Percentiles rank a stretch among this genome's conserved stretches.
These are phyloP conservation scores for Chlamydomonas schloesseri DNA, from an alignment of 139 green algal species.

Conservation along the genomic window DNA sequence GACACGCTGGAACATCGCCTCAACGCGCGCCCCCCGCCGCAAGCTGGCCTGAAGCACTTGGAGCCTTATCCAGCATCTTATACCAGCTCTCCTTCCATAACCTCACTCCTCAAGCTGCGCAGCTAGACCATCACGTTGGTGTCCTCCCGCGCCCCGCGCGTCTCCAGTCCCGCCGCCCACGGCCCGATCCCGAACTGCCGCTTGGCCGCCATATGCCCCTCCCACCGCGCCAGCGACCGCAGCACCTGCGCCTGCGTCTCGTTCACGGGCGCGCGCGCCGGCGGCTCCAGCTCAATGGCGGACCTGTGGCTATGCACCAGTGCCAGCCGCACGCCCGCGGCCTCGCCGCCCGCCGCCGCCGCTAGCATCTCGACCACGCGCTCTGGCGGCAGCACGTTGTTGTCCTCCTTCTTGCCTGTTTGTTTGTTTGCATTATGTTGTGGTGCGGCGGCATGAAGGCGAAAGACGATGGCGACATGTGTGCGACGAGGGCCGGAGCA, in stretches of 20 bases:
- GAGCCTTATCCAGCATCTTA: too few species aligned
- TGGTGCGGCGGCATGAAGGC: too few species aligned
- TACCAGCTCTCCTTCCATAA: too few species aligned
- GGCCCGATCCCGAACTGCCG: constrained; percentile 25
- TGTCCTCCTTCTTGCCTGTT: constrained; percentile 46
- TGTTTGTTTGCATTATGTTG: too few species aligned
- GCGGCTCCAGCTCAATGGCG: constrained; percentile 24
- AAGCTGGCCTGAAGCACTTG: too few species aligned
- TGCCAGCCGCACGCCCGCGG: neutral
- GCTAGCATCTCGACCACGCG: constrained; percentile 54
- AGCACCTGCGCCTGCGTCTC: constrained; percentile 36
- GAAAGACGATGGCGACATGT: too few species aligned
- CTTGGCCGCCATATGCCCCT: constrained; percentile 49
- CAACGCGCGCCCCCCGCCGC: too few species aligned
- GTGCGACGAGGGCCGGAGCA: too few species aligned
- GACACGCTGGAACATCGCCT: too few species aligned
- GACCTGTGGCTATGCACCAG: constrained; percentile 52
- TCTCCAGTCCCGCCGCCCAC: constrained; percentile 30
- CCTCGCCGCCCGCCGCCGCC: neutral
- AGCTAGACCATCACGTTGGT: constrained; percentile 8
- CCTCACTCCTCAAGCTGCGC: too few species aligned
- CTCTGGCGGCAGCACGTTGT: constrained; percentile 44
- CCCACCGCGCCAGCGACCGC: constrained; percentile 42
- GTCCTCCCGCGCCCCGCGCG: constrained; percentile 4
- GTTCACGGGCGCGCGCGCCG: constrained; percentile 20